Conservation (phyloP, 495 filamentous ascomycete genomes). For the Aspergillus affinis region DNA sequence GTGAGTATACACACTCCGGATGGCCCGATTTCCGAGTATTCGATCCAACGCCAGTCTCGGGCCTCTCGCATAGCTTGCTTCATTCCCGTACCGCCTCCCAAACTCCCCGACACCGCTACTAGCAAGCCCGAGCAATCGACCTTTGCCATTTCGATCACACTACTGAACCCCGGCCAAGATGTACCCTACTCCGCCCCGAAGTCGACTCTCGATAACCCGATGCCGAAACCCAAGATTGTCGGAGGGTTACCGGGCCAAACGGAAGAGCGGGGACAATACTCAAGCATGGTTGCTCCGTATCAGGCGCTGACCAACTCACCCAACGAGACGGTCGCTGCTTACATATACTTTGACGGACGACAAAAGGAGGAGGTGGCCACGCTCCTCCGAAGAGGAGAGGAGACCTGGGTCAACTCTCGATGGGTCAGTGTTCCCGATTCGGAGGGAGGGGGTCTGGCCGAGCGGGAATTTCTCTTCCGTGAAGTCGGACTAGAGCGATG, state of each 20-base stretch:
- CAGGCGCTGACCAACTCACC: slow-evolving; percentile 81
- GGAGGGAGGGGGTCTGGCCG: slow-evolving; percentile 90
- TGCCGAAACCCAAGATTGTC: slow-evolving; percentile 76
- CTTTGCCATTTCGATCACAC: slow-evolving; percentile 95
- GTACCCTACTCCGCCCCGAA: slow-evolving; percentile 89
- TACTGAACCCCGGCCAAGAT: slow-evolving; percentile 82
- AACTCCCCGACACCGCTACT: slow-evolving; percentile 62
- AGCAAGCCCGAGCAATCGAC: slow-evolving; percentile 85
- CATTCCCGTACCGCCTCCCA: slow-evolving; percentile 89
- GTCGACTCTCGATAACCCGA: slow-evolving; percentile 65
- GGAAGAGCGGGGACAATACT: slow-evolving; percentile 53
- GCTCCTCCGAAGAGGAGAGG: slow-evolving; percentile 85
- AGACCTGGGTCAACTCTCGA: slow-evolving; percentile 98
- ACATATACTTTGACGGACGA: slow-evolving; percentile 97
- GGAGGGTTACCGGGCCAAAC: slow-evolving; percentile 63
- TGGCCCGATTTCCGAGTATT: slow-evolving; percentile 86
- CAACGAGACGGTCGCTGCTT: slow-evolving; percentile 96
- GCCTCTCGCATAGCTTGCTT: slow-evolving; percentile 92
- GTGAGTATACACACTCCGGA: slow-evolving; percentile 93
- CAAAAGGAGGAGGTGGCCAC: slow-evolving; percentile 97
- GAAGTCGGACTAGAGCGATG: slow-evolving; percentile 95
- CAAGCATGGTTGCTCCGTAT: slow-evolving; percentile 72
- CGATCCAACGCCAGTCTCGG: slow-evolving; percentile 89
- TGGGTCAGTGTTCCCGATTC: slow-evolving; percentile 93
- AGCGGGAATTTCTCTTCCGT: slow-evolving; percentile 95